Evolutionary conservation across 805 yeast species (phyloP), one percentile per base, ranked within the genome.

Genomic region (Myxozyma nipponensis): DNA sequence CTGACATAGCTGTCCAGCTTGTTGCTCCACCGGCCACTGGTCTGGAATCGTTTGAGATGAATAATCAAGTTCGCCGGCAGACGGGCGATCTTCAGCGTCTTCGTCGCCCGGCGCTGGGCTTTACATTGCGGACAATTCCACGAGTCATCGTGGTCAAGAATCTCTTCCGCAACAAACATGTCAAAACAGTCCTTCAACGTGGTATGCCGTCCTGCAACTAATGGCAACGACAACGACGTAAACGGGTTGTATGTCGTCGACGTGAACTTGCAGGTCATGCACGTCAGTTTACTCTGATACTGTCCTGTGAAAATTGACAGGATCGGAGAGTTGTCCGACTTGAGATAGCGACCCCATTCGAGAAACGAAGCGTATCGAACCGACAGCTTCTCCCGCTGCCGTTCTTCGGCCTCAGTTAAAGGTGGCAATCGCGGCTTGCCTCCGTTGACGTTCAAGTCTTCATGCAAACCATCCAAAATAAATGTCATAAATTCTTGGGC

Each of bases 231-330:
- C 47, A 90, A 70, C 15, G 83, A 82, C 28, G 90, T 81, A 65
- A 86, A 90, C 0, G 95, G 79, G 60, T 84, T 88, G 64, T 82
- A 90, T 0, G 96, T 86, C 0, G 96, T 87, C 0, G 96, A 87
- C 0, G 95, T 86, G 26, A 72, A 73, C 1, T 75, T 74, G 68
- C 98, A 90, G 28, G 74, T 77, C 42, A 81, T 67, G 67, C 98
- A 90, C 60, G 74, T 77, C 61, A 90, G 71, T 47, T 79, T 82
- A n/a, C 95, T 85, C 43, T 84, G 75, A 61, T 83, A 85, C 67
- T 90, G 97, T 1, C 97, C 98, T 64, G 87, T 95, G 65, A 87
- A 87, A 45, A 80, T 76, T 58, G 86, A 90, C 1, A 86, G 93
- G 22, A 90, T 76, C 1, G 83, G 75, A 36, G 96, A 87, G 57